These are phyloP conservation scores for Sporisorium sorghi DNA, from an alignment of 1,284 basidiomycete genomes.

Conservation along the genomic window DNA sequence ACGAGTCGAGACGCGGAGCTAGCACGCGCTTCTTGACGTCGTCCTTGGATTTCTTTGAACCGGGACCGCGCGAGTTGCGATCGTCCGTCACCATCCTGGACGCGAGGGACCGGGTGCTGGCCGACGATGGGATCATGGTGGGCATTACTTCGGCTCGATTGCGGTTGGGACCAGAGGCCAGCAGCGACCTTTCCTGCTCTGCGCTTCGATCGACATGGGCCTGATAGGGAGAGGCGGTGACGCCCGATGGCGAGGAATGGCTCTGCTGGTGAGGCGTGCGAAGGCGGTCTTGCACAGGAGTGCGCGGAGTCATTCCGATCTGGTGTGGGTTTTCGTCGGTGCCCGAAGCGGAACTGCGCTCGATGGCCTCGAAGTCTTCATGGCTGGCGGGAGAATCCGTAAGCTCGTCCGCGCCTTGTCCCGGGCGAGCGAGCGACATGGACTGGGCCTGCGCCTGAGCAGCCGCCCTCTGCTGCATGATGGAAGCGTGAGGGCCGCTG, in stretches of 20 bases:
- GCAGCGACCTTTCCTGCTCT: constrained; percentile 41
- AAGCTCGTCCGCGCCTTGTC: constrained; percentile 18
- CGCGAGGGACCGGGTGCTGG: constrained; percentile 45
- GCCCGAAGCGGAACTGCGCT: constrained; percentile 46
- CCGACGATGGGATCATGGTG: constrained; percentile 43
- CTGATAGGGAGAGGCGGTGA: constrained; percentile 28
- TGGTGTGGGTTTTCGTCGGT: constrained; percentile 36
- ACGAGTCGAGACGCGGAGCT: constrained; percentile 58
- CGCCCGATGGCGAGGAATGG: constrained; percentile 20
- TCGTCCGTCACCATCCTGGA: constrained; percentile 37
- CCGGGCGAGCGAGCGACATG: constrained; percentile 17
- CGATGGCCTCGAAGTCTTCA: constrained; percentile 53
- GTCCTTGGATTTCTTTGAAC: constrained; percentile 37
- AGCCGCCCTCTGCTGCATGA: constrained; percentile 62
- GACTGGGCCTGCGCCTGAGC: constrained; percentile 56
- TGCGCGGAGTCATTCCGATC: constrained; percentile 12
- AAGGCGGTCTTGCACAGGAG: constrained; percentile 14
- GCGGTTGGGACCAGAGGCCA: constrained; percentile 48
- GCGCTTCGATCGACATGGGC: constrained; percentile 16
- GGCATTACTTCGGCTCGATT: constrained; percentile 38
- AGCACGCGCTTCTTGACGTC: constrained; percentile 34
- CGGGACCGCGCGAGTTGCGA: constrained; percentile 16
- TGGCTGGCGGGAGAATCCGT: constrained; percentile 29
- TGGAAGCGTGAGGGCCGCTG: constrained; percentile 41
- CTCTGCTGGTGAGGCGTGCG: constrained; percentile 28